Percentiles rank a stretch among this genome's conserved stretches.
phyloP scores from a whole-genome alignment of 768 basidiomycete genomes.

The Podaxis sp. region DNA sequence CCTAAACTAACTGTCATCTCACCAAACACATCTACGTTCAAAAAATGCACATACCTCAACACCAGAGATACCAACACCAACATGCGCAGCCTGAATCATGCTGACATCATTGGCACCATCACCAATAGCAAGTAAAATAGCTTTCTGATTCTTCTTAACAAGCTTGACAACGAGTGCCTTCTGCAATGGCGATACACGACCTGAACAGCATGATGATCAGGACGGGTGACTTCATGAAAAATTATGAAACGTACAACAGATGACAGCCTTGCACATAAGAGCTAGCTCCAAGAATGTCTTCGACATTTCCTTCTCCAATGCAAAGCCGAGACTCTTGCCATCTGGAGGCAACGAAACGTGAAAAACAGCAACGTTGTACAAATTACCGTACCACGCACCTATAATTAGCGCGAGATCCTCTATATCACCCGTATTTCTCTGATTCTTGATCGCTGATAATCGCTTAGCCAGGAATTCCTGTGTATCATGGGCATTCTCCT shows the following conservation, averaged over 20 bases:
- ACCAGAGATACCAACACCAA: constrained; percentile 96
- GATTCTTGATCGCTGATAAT: constrained; percentile 89
- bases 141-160: constrained; percentile 95
- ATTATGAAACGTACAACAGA: constrained; percentile 73
- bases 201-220: constrained; percentile 34
- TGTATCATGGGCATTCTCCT: constrained; percentile 79
- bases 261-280: constrained; percentile 97
- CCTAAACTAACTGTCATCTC: constrained; percentile 42
- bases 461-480: constrained; percentile 87
- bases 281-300: constrained; percentile 92
- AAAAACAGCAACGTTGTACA: background rate
- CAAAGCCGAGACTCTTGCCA: constrained; percentile 91
- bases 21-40: background rate
- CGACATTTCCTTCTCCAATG: constrained; percentile 90
- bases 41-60: constrained; percentile 64
- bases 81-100: constrained; percentile 99
- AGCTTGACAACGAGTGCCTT: constrained; percentile 98
- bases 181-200: constrained; percentile 96
- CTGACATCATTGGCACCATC: constrained; percentile 99
- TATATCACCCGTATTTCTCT: constrained; percentile 85
- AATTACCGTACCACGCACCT: constrained; percentile 47
- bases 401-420: constrained; percentile 96
- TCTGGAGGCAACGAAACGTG: constrained; percentile 47
- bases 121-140: constrained; percentile 94
- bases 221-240: background rate